Conservation (phyloP, 768 basidiomycete species). For the Suillus subalutaceus region DNA sequence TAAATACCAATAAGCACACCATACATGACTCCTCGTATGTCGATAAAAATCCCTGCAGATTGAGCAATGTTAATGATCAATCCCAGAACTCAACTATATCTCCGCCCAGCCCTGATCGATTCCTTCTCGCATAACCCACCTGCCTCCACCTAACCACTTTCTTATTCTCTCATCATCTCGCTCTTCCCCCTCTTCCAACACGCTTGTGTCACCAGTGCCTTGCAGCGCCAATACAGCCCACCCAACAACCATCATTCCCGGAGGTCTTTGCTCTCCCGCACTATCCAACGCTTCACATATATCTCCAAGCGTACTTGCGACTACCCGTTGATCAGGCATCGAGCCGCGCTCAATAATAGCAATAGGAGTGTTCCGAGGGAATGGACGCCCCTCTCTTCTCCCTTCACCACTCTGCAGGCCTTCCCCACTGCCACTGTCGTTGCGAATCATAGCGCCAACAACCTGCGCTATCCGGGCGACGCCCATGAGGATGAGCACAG, state of each 20-base stretch:
- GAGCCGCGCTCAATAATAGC: constrained; percentile 95
- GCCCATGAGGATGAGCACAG: constrained; percentile 91
- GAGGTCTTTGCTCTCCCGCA: constrained; percentile 85
- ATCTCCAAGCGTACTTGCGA: constrained; percentile 75
- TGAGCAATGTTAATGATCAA: neutral
- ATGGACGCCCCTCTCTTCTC: constrained; percentile 57
- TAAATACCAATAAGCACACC: neutral
- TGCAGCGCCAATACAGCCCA: constrained; percentile 86
- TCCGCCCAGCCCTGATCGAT: constrained; percentile 47
- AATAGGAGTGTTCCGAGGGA: constrained; percentile 80
- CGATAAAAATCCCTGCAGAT: neutral
- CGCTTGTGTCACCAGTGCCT: constrained; percentile 66
- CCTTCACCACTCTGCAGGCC: constrained; percentile 35
- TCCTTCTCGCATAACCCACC: constrained; percentile 71
- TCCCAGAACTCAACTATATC: constrained; percentile 18
- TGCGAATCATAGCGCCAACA: constrained; percentile 54
- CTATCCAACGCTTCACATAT: constrained; percentile 73
- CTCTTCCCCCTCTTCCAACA: constrained; percentile 63
- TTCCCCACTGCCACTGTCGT: constrained; percentile 16
- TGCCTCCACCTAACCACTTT: constrained; percentile 59
- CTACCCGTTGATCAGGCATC: constrained; percentile 87
- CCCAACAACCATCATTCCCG: constrained; percentile 95
- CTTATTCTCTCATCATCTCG: constrained; percentile 47
- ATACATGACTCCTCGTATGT: neutral
- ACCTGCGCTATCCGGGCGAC: constrained; percentile 83